A percentile compares a stretch with the other conserved stretches of the same genome.
phyloP scores from a whole-genome alignment of 176 grass and related monocot species.

The Dactylis glomerata region DNA sequence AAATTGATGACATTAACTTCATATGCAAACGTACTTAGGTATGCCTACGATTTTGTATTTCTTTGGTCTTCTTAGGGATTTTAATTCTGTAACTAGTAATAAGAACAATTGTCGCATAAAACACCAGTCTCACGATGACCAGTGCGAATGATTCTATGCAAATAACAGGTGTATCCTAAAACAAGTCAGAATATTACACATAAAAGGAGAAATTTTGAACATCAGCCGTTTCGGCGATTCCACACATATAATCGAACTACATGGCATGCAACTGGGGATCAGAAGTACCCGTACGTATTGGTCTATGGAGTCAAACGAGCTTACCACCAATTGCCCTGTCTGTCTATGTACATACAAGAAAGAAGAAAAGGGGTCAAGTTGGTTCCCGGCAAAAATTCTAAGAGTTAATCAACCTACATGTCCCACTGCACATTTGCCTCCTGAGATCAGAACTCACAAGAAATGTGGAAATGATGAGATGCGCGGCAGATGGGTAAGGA shows the following conservation, averaged over 20 bases:
- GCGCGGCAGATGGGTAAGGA: conserved; percentile 53
- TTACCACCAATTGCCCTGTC: not conserved
- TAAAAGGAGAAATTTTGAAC: not conserved
- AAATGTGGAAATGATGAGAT: conserved; percentile 69
- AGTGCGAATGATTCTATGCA: not conserved
- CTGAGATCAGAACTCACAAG: conserved; percentile 37
- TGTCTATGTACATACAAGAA: conserved; percentile 4
- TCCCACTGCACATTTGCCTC: not conserved
- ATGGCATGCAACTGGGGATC: conserved; percentile 14
- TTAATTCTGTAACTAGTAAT: no score
- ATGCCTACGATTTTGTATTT: no score
- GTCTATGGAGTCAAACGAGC: not conserved
- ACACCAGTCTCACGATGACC: not conserved
- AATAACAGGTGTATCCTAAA: not conserved
- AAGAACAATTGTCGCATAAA: not conserved
- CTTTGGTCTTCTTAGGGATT: no score
- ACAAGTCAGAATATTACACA: not conserved
- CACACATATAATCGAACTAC: not conserved
- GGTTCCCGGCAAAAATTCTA: not conserved
- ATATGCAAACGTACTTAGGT: no score
- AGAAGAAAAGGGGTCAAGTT: not conserved
- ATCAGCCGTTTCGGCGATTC: not conserved
- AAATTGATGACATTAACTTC: no score
- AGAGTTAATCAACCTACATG: not conserved
- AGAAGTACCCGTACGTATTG: not conserved